Conservation (phyloP, 208 protist species). For the Trypanosoma melophagium region DNA sequence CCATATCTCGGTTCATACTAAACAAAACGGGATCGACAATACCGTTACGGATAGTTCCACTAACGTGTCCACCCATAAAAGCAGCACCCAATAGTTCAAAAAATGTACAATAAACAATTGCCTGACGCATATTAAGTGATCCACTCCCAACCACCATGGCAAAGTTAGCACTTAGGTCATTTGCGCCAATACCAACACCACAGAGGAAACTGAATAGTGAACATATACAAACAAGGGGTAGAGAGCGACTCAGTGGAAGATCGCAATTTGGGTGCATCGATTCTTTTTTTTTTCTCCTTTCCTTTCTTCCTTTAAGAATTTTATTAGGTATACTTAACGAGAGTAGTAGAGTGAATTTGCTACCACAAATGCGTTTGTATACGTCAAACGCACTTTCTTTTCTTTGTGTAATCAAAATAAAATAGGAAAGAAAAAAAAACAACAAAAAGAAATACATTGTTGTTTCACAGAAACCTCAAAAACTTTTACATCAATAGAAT, state of each 20-base stretch:
- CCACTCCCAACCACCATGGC: conserved; percentile 86
- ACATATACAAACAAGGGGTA: conserved; percentile 76
- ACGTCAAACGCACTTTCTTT: too few relatives aligned
- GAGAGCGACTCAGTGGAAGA: conserved; percentile 58
- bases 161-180: conserved; percentile 85
- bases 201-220: conserved; percentile 80
- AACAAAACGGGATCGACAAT: conserved; percentile 77
- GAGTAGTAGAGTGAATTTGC: too few relatives aligned
- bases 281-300: neutral
- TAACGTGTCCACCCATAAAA: conserved; percentile 84
- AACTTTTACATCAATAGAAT: too few relatives aligned
- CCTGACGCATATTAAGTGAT: conserved; percentile 75
- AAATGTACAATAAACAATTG: conserved; percentile 79
- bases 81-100: conserved; percentile 82
- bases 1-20: conserved; percentile 51
- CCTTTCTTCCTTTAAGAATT: neutral
- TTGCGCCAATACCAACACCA: conserved; percentile 81
- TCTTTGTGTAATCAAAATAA: too few relatives aligned
- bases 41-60: conserved; percentile 68
- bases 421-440: too few relatives aligned
- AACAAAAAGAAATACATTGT: too few relatives aligned
- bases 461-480: too few relatives aligned
- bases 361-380: too few relatives aligned
- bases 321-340: neutral
- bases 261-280: conserved; percentile 39